A percentile compares a stretch with the other conserved stretches of the same genome.
These are phyloP conservation scores for Incumbomyces lentus DNA, from an alignment of 2,329 filamentous ascomycete species.

Conservation along the genomic window DNA sequence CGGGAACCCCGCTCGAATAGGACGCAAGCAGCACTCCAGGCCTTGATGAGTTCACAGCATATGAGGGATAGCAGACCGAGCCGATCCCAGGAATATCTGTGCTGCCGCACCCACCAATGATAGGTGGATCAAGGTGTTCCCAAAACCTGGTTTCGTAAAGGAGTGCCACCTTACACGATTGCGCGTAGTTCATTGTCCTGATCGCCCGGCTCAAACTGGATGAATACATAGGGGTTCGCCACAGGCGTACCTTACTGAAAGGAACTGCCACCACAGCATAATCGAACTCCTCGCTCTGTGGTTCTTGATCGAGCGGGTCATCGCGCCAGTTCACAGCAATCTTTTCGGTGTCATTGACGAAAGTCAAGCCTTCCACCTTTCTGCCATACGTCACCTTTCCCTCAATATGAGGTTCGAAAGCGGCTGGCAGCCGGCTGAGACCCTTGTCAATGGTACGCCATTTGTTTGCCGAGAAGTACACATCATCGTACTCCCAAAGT, in stretches of 20 bases:
- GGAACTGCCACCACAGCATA: slow-evolving; percentile 57
- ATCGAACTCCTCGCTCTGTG: slow-evolving; percentile 47
- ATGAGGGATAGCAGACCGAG: slow-evolving; percentile 56
- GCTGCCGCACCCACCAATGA: slow-evolving; percentile 54
- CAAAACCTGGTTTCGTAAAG: slow-evolving; percentile 58
- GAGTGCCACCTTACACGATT: slow-evolving; percentile 50
- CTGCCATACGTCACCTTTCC: slow-evolving; percentile 47
- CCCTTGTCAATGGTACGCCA: slow-evolving; percentile 58
- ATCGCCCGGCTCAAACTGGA: slow-evolving; percentile 42
- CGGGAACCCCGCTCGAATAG: slow-evolving; percentile 33
- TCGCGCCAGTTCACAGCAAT: slow-evolving; percentile 49
- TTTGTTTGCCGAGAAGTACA: slow-evolving; percentile 50
- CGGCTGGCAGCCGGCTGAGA: slow-evolving; percentile 47
- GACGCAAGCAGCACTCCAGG: slow-evolving; percentile 53
- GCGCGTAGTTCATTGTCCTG: slow-evolving; percentile 39
- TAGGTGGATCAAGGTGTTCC: slow-evolving; percentile 45
- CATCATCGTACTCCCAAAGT: slow-evolving; percentile 45
- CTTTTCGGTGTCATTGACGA: slow-evolving; percentile 40
- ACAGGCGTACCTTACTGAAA: slow-evolving; percentile 54
- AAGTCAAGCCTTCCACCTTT: slow-evolving; percentile 48
- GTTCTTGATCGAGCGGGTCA: slow-evolving; percentile 27
- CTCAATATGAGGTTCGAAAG: slow-evolving; percentile 53
- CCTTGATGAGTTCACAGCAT: slow-evolving; percentile 53
- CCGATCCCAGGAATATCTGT: slow-evolving; percentile 51
- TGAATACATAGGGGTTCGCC: slow-evolving; percentile 47